Percentiles rank a stretch among this genome's conserved stretches.
Conservation (phyloP, 2,329 filamentous ascomycete species). For the Didymella sp. region DNA sequence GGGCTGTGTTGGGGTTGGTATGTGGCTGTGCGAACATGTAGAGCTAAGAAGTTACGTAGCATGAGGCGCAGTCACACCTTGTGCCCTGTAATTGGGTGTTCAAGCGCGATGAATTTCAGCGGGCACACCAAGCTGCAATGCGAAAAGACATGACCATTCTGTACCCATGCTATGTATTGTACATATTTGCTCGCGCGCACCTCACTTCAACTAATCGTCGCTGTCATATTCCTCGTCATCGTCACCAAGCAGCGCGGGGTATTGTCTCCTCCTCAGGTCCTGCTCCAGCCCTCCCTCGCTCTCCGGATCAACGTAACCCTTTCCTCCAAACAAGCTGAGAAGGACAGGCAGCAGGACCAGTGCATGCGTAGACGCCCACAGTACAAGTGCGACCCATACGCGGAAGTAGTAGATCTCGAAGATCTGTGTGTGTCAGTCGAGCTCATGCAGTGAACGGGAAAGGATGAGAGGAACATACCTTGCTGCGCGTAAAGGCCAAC, state of each 20-base stretch:
- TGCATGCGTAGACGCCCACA: constrained; percentile 88
- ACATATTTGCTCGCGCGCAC: background rate
- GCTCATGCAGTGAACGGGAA: background rate
- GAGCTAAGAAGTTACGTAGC: background rate
- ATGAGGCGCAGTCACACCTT: background rate
- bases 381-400: constrained; percentile 89
- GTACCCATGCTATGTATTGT: background rate
- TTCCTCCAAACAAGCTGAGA: constrained; percentile 82
- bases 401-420: constrained; percentile 99
- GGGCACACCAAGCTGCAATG: background rate
- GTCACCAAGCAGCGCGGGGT: constrained; percentile 70
- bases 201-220: constrained; percentile 29
- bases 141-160: background rate
- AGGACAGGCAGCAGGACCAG: constrained; percentile 91
- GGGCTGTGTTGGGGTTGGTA: background rate
- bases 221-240: constrained; percentile 77
- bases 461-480: constrained; percentile 51
- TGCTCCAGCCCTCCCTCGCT: constrained; percentile 88
- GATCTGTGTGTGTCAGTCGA: constrained; percentile 65
- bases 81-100: no score
- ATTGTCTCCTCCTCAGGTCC: constrained; percentile 80
- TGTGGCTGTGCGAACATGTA: background rate
- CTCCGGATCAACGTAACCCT: constrained; percentile 84
- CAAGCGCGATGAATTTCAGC: background rate
- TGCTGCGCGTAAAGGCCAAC: constrained; percentile 91